Conservation (phyloP, 2,329 filamentous ascomycete genomes). For the Phaeosphaeria sp. region DNA sequence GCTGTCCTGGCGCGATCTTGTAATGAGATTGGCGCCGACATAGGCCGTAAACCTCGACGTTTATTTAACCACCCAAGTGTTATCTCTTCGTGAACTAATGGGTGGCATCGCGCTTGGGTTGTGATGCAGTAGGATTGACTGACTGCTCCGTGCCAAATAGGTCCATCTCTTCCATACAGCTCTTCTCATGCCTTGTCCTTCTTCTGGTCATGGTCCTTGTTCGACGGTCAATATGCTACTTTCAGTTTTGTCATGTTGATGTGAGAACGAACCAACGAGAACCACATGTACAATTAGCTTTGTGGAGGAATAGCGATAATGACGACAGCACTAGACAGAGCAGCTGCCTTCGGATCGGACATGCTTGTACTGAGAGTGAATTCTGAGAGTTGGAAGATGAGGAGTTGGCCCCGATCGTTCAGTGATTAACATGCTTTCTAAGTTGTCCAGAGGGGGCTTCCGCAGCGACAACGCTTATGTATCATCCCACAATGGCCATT, state of each 20-base stretch:
- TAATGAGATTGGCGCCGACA: too few relatives aligned
- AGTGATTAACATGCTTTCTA: not conserved
- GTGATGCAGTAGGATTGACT: too few relatives aligned
- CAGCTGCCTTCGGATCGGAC: constrained; percentile 24
- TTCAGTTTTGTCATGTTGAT: not conserved
- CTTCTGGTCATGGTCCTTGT: too few relatives aligned
- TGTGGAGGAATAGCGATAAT: constrained; percentile 22
- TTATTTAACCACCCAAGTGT: too few relatives aligned
- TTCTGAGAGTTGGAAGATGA: not conserved
- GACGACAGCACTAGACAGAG: constrained; percentile 22
- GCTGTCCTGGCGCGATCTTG: not conserved
- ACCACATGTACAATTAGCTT: constrained; percentile 1
- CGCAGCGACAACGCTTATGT: not conserved
- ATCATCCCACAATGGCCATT: not conserved
- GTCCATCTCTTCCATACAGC: too few relatives aligned
- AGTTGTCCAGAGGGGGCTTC: not conserved
- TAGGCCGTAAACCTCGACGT: too few relatives aligned
- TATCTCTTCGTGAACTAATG: too few relatives aligned
- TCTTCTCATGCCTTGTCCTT: too few relatives aligned
- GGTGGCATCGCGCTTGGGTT: too few relatives aligned
- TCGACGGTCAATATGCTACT: not conserved
- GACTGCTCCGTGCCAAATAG: too few relatives aligned
- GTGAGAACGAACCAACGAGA: not conserved
- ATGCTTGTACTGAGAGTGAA: constrained; percentile 1
- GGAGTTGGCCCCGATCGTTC: not conserved